phyloP scores from a whole-genome alignment of 768 basidiomycete genomes.

The Heimioporus sp. region DNA sequence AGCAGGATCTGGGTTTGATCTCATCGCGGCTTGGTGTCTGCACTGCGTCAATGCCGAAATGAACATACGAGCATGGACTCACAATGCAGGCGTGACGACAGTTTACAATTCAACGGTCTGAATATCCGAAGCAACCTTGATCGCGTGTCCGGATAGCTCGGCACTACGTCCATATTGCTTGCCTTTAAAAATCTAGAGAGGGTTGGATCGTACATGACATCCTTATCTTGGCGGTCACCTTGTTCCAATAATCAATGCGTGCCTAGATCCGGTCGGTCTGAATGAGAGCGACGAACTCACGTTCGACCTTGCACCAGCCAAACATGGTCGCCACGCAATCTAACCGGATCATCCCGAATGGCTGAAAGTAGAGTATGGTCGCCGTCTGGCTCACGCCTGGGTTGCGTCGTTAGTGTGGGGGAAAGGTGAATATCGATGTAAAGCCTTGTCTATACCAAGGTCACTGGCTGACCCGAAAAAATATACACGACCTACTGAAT shows the following conservation, averaged over 20 bases:
- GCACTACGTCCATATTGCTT: conserved; percentile 74
- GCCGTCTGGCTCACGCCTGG: conserved; percentile 72
- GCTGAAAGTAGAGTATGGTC: conserved; percentile 85
- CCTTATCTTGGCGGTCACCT: conserved; percentile 41
- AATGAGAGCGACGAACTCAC: conserved; percentile 74
- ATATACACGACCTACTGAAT: conserved; percentile 50
- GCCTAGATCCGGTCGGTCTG: conserved; percentile 75
- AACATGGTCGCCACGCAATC: conserved; percentile 85
- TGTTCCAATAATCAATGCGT: conserved; percentile 86
- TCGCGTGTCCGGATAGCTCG: too few relatives aligned
- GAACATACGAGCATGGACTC: conserved; percentile 27
- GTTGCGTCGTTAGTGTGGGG: conserved; percentile 65
- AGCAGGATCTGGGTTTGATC: conserved; percentile 17
- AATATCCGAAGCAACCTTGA: too few relatives aligned
- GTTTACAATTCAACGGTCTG: too few relatives aligned
- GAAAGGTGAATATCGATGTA: conserved; percentile 64
- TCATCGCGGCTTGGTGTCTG: conserved; percentile 65
- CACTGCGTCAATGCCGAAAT: neutral
- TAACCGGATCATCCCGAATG: conserved; percentile 82
- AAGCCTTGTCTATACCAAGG: conserved; percentile 34
- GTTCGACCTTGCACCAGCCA: conserved; percentile 74
- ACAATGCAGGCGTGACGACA: conserved; percentile 42
- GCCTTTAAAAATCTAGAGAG: conserved; percentile 70
- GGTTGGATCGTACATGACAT: neutral
- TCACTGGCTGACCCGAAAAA: neutral